A percentile compares a stretch with the other conserved stretches of the same genome.
Evolutionary conservation across 768 basidiomycete genomes (phyloP).

Genomic region (Termitomyces eurrhizus): DNA sequence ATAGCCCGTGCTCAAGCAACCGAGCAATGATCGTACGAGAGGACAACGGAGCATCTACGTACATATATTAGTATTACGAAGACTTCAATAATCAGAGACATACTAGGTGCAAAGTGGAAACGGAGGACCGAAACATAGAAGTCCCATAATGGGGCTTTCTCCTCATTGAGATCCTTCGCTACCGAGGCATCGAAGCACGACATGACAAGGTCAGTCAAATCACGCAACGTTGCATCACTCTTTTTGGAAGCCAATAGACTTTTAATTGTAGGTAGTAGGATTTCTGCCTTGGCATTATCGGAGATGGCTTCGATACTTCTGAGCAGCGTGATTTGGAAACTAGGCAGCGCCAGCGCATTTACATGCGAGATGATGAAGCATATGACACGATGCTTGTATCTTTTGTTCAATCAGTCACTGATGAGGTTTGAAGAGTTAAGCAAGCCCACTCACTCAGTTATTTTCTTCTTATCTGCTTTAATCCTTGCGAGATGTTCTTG

Average conservation of each 20-base stretch:
- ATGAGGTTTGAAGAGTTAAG: background rate
- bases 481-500: conserved; percentile 45
- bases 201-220: conserved; percentile 38
- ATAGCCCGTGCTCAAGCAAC: conserved; percentile 53
- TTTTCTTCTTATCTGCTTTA: conserved; percentile 54
- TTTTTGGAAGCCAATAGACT: conserved; percentile 22
- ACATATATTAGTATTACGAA: background rate
- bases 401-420: conserved; percentile 22
- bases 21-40: conserved; percentile 38
- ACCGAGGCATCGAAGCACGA: conserved; percentile 51
- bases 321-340: conserved; percentile 53
- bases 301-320: conserved; percentile 39
- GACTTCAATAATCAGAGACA: conserved; percentile 9
- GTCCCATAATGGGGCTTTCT: conserved; percentile 44
- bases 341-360: conserved; percentile 46
- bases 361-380: conserved; percentile 83
- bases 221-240: conserved; percentile 22
- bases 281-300: conserved; percentile 43
- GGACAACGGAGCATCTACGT: conserved; percentile 34
- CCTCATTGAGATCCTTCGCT: conserved; percentile 40
- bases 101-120: conserved; percentile 45
- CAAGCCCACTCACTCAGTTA: conserved; percentile 40
- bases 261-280: conserved; percentile 58
- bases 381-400: conserved; percentile 67
- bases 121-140: conserved; percentile 42